phyloP scores from a whole-genome alignment of 2,329 filamentous ascomycete species.

The Uncinocarpus reesii region DNA sequence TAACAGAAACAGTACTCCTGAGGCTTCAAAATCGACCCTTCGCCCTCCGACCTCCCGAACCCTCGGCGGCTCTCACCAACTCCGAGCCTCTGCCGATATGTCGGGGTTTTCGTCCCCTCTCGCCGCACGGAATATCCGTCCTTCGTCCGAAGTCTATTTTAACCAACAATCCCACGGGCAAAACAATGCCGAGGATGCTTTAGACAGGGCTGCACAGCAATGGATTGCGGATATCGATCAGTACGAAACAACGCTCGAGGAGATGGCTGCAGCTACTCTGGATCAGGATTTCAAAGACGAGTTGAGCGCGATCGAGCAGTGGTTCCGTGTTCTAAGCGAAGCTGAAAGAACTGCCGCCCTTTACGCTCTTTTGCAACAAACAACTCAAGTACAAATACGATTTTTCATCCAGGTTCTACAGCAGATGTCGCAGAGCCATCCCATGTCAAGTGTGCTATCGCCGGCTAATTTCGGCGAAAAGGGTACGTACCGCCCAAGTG shows the following conservation, averaged over 20 bases:
- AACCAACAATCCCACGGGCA: conserved; percentile 63
- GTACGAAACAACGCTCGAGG: conserved; percentile 95
- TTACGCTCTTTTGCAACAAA: conserved; percentile 93
- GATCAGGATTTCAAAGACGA: conserved; percentile 99
- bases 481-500: conserved; percentile 45
- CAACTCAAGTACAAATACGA: conserved; percentile 94
- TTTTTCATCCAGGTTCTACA: conserved; percentile 99
- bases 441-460: conserved; percentile 89
- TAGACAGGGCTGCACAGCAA: conserved; percentile 91
- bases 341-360: conserved; percentile 90
- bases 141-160: conserved; percentile 86
- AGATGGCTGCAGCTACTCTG: conserved; percentile 97
- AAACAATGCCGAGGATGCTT: conserved; percentile 64
- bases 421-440: conserved; percentile 97
- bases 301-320: conserved; percentile 96
- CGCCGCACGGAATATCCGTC: conserved; percentile 70
- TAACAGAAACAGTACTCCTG: conserved; percentile 95
- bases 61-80: conserved; percentile 67
- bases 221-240: conserved; percentile 99
- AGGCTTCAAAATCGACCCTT: conserved; percentile 69
- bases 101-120: conserved; percentile 64
- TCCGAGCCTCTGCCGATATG: conserved; percentile 95
- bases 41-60: conserved; percentile 76
- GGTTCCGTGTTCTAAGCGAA: conserved; percentile 95
- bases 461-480: conserved; percentile 91